Base-by-base conservation (phyloP, 306 rosid genomes). In the Rosa persica region DNA sequence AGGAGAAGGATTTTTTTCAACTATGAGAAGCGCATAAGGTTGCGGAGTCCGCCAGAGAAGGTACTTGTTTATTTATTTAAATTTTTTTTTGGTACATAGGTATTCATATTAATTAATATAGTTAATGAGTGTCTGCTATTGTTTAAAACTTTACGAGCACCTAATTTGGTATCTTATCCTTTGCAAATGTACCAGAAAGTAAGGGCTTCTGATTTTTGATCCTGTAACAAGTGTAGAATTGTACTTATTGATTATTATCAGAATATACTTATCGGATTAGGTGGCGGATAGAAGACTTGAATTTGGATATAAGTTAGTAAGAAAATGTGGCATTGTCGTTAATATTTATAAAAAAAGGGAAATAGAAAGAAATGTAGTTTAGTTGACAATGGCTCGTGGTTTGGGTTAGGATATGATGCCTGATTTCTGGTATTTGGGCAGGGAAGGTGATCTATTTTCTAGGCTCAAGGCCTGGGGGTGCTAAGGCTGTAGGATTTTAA, bases 41-140 rank as follows among this genome's bases (percentile, higher is more conserved):
- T 92, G 87, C 85, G 82, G 47, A 95, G 98, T 72, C 85, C 98
- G 74, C 98, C 98, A 0, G 98, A 89, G 80, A 95, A 92, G 98
- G 98, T 94, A 80, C 8, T 64, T 12, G 8, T 55, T 6, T 9
- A 20, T 54, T 20, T 7, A 5, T 48, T 46, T 46, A 46, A 48
- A 13, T 48, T 5, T 4, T 49, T 5, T 8, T 43, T 43, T 8
- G 8, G 11, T 43, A 43, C 2, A 0, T 15, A 49, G 20, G 20
- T 15, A 19, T 12, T 55, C 17, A 8, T 76, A 15, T 19, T 42
- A 65, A 16, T 11, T 9, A 6, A 2, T 27, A 16, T 72, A 9
- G 25, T 20, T 57, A 54, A 20, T 42, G 67, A 49, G 20, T 77
- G 23, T 79, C 22, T 17, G 43, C 4, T 77, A 77, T 62, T 20